These are phyloP conservation scores for Astrocystis sublimbata DNA, from an alignment of 495 filamentous ascomycete species.

Conservation along the genomic window DNA sequence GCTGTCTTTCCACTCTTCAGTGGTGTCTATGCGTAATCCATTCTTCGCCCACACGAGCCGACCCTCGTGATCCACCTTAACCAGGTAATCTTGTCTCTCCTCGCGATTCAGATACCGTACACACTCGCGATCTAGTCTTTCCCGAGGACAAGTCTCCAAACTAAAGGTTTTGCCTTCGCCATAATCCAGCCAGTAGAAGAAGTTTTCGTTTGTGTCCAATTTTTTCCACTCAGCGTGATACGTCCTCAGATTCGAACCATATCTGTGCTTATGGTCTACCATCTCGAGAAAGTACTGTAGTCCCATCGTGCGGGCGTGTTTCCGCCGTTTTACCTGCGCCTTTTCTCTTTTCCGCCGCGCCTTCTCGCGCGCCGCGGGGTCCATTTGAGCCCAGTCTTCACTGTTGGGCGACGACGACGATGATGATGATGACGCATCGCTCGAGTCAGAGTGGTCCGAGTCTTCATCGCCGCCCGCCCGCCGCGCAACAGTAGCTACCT, in stretches of 20 bases:
- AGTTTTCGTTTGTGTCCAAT: conserved; percentile 75
- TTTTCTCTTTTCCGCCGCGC: conserved; percentile 44
- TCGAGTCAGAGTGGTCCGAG: conserved; percentile 29
- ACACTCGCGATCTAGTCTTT: conserved; percentile 65
- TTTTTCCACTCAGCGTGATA: conserved; percentile 87
- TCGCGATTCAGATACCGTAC: conserved; percentile 74
- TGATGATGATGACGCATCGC: conserved; percentile 30
- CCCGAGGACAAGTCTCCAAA: conserved; percentile 60
- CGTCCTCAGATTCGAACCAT: conserved; percentile 77
- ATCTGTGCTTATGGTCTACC: conserved; percentile 87
- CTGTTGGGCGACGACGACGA: conserved; percentile 34
- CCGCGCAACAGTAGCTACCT: conserved; percentile 66
- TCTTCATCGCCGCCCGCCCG: conserved; percentile 67
- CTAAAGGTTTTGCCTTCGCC: conserved; percentile 67
- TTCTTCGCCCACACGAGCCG: conserved; percentile 81
- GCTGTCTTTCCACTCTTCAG: conserved; percentile 72
- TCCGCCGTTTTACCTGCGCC: conserved; percentile 47
- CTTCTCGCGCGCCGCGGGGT: conserved; percentile 37
- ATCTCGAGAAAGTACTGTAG: conserved; percentile 91
- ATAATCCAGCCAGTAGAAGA: conserved; percentile 94
- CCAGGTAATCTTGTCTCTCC: conserved; percentile 71
- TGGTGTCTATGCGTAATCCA: conserved; percentile 72
- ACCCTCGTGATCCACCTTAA: conserved; percentile 66
- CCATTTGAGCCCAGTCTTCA: conserved; percentile 37
- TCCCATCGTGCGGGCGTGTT: conserved; percentile 76